phyloP scores from a whole-genome alignment of 192 early-diverging fungal species.

The Coemansia sp. region DNA sequence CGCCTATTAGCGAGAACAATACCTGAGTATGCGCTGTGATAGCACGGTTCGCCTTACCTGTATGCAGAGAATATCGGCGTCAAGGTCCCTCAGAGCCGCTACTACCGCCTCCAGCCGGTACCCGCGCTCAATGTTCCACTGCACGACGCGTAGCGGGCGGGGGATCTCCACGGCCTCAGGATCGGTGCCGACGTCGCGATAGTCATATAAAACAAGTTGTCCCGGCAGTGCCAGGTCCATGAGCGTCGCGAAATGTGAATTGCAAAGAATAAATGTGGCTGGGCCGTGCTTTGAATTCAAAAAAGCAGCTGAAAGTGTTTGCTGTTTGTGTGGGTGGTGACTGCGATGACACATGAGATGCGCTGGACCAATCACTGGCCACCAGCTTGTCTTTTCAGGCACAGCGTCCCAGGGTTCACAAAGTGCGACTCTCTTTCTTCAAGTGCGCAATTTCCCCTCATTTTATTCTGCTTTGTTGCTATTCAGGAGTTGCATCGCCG shows the following conservation, averaged over 20 bases:
- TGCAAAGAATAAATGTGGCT: neutral
- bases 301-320: neutral
- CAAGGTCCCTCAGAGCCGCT: constrained; percentile 52
- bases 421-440: neutral
- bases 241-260: neutral
- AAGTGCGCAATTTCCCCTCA: neutral
- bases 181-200: constrained; percentile 1
- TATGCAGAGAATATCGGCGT: constrained; percentile 70
- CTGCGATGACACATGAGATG: neutral
- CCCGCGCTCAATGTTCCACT: constrained; percentile 85
- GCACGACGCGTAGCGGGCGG: constrained; percentile 60
- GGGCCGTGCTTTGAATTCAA: neutral
- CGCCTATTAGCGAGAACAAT: neutral
- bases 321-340: neutral
- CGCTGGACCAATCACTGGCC: constrained; percentile 32
- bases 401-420: neutral
- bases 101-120: constrained; percentile 66
- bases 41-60: constrained; percentile 43
- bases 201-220: constrained; percentile 37
- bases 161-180: constrained; percentile 14
- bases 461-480: neutral
- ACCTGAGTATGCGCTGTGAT: neutral
- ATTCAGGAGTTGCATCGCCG: neutral
- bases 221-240: constrained; percentile 50
- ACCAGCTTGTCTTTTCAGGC: constrained; percentile 5